A percentile compares a stretch with the other conserved stretches of the same genome.
These are phyloP conservation scores for Pseudocercospora pini-densiflorae DNA, from an alignment of 2,329 filamentous ascomycete species.

Conservation along the genomic window DNA sequence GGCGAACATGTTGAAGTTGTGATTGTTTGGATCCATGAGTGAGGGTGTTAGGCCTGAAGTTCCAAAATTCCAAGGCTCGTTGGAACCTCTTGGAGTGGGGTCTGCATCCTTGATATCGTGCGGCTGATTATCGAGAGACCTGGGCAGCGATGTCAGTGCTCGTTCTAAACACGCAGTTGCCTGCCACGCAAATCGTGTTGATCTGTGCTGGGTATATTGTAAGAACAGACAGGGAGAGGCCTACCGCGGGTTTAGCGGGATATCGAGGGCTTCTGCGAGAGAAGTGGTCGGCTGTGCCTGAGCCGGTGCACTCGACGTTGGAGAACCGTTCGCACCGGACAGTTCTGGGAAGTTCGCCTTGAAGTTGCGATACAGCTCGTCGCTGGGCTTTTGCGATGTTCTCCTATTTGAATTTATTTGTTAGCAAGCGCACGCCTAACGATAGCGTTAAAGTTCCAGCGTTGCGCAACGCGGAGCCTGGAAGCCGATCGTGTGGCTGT, in stretches of 20 bases:
- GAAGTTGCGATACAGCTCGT: constrained; percentile 83
- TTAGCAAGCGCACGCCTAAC: constrained; percentile 21
- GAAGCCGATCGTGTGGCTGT: constrained; percentile 22
- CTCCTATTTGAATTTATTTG: constrained; percentile 25
- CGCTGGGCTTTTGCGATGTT: constrained; percentile 82
- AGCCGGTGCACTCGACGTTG: constrained; percentile 48
- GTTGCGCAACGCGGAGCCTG: constrained; percentile 27
- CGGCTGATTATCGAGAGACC: constrained; percentile 31
- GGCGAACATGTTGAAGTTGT: constrained; percentile 77
- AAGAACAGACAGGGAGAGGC: constrained; percentile 34
- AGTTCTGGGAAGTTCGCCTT: constrained; percentile 82
- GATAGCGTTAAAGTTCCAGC: constrained; percentile 26
- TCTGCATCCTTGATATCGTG: constrained; percentile 72
- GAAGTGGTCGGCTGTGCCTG: constrained; percentile 46
- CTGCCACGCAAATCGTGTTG: constrained; percentile 28
- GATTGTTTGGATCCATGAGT: constrained; percentile 73
- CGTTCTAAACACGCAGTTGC: constrained; percentile 21
- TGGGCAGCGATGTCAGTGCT: constrained; percentile 30
- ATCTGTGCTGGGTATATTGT: constrained; percentile 21
- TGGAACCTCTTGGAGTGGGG: constrained; percentile 77
- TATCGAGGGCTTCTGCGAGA: constrained; percentile 52
- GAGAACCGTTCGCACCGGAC: constrained; percentile 41
- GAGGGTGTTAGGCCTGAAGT: constrained; percentile 74
- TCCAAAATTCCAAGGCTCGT: constrained; percentile 73
- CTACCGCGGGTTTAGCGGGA: constrained; percentile 51